Evolutionary conservation across 345 rosid genomes (phyloP), one percentile per base, ranked within the genome.

Genomic region (Odontarrhena argentea): DNA sequence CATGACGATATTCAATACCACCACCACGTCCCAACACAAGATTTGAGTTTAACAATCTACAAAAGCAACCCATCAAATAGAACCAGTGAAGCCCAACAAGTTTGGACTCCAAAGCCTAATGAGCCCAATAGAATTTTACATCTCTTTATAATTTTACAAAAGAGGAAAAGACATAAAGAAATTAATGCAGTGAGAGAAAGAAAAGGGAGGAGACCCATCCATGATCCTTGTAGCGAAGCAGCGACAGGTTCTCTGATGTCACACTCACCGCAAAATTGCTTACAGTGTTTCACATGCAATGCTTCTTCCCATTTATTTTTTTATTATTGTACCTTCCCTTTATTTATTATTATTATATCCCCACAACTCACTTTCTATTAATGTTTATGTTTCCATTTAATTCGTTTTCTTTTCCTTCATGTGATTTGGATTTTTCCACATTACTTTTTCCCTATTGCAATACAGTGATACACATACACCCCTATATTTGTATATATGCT

Each of bases 241-340:
- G 65, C 45, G 59, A 71, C 70, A 64, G 65, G 76, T 71, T 46
- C 76, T 64, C 70, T 64, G 65, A 65, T 5, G 4, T 44, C 59
- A 56, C 70, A 64, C 50, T 56, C 76, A 64, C 76, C 76, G 65
- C 65, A 71, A 47, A 0, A 46, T 46, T 71, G 59, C 59, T 71
- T 63, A 30, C 70, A 71, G 70, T 48, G 65, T 63, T 50, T 71
- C 75, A 71, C 75, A 71, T 71, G 75, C 70, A 63, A 30, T 71
- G 75, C 75, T 43, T 55, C 75, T 71, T 34, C 57, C 63, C 52
- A 55, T 71, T 71, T 71, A 14, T 42, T 4, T 12, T 28, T 13
- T 51, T 4, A 61, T 52, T 34, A 60, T 60, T 60, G 26, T 51
- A 44, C 65, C 24, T 43, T 32, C 36, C 7, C 4, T 52, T 43